Base-by-base conservation (phyloP, 2,329 filamentous ascomycete genomes). In the Colletotrichum chlorophyti region DNA sequence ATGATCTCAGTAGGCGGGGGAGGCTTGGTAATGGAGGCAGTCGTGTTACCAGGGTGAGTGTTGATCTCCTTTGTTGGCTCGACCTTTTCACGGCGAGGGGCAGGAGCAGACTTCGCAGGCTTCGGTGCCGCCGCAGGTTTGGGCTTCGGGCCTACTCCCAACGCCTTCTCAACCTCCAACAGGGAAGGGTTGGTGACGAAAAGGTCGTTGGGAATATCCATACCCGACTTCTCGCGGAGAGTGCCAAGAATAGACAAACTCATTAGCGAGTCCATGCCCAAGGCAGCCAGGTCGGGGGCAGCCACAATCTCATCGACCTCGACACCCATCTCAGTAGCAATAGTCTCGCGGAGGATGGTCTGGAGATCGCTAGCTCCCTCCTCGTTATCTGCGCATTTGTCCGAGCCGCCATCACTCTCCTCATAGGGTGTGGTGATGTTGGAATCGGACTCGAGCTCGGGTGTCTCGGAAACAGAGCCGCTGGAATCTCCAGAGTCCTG, bases 291-390 rank as follows among this genome's bases (percentile, higher is more conserved):
- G 62, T 84, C 80, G 1, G 80, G 78, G 1, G 80, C 79, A 19
- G 80, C 80, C 3, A 81, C 70, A 26, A 86, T 77, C 65, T 91
- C 87, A 26, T 86, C 83, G 10, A 88, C 76, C 21, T 87, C 83
- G n/a, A 91, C 84, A 55, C 86, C 86, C 82, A 91, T 90, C 71
- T 91, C 88, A 32, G 82, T 78, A n/a, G 87, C 84, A 61, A 91
- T 86, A 53, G 87, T 89, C 51, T 83, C 81, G 70, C 88, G 85
- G 42, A 90, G 80, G 65, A 82, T 70, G 68, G 78, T 66, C 74
- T 80, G 74, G 32, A 83, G 67, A 68, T 79, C 76, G 63, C 77
- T 71, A 6, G 24, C 49, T 12, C 19, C 19, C 19, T 45, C 43
- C 42, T 73, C 69, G 58, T 76, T 76, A 19, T 65, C 69, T 21